Conservation (phyloP, 2,329 filamentous ascomycete genomes). For the Diaporthe longicolla region DNA sequence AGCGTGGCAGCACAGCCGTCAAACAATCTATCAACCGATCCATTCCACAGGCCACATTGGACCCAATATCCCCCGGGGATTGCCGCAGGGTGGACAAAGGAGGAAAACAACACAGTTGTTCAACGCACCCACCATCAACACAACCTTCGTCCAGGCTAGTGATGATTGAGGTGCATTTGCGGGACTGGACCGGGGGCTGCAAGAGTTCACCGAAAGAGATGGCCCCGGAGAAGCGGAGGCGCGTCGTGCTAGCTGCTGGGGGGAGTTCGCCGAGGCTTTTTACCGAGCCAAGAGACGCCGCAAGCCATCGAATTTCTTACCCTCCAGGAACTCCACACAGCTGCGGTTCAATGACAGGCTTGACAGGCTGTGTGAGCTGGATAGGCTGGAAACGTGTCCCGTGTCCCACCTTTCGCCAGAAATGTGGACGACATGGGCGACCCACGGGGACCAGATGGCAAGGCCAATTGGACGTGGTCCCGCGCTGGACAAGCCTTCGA, state of each 20-base stretch:
- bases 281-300: constrained; percentile 41
- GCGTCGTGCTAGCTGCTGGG: constrained; percentile 38
- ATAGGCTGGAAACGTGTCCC: constrained; percentile 40
- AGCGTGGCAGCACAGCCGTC: constrained; percentile 18
- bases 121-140: constrained; percentile 15
- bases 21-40: constrained; percentile 34
- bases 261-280: constrained; percentile 41
- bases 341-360: constrained; percentile 29
- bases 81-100: background rate
- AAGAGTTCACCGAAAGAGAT: constrained; percentile 38
- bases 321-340: constrained; percentile 34
- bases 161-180: constrained; percentile 39
- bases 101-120: background rate
- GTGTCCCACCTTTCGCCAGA: constrained; percentile 41
- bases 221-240: constrained; percentile 37
- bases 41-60: constrained; percentile 36
- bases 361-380: constrained; percentile 27
- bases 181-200: constrained; percentile 30
- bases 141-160: constrained; percentile 37
- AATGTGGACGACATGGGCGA: constrained; percentile 39
- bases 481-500: constrained; percentile 42
- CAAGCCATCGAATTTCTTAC: constrained; percentile 40
- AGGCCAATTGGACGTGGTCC: constrained; percentile 40
- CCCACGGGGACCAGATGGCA: constrained; percentile 41
- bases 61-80: constrained; percentile 31